Evolutionary conservation across 495 filamentous ascomycete genomes (phyloP).

Genomic region (Sabuloglossum arenarium): DNA sequence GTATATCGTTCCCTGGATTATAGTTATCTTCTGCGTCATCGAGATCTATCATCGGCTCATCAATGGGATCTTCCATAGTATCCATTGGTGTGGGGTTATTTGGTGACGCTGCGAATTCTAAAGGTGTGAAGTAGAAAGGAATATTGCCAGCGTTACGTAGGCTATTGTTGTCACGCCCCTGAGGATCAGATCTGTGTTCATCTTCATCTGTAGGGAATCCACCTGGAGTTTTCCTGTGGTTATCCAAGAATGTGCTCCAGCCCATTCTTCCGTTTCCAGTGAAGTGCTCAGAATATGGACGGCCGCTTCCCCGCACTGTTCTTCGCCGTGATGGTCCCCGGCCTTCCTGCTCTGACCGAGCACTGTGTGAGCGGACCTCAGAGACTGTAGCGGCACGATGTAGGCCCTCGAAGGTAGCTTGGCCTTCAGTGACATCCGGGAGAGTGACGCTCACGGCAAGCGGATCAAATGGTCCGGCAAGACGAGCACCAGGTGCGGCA

Average conservation of each 20-base stretch:
- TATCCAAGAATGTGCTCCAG: conserved; percentile 10
- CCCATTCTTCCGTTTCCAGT: conserved; percentile 15
- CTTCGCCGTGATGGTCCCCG: conserved; percentile 9
- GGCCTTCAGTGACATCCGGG: neutral
- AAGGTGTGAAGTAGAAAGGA: neutral
- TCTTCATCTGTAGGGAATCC: neutral
- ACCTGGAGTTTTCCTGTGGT: neutral
- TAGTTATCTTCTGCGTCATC: neutral
- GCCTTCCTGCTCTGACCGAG: neutral
- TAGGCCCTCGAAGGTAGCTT: neutral
- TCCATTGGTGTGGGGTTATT: neutral
- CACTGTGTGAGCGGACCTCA: neutral
- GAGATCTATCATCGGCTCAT: conserved; percentile 5
- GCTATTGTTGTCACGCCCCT: neutral
- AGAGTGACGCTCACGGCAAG: conserved; percentile 7
- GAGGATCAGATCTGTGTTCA: neutral
- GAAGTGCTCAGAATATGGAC: conserved; percentile 8
- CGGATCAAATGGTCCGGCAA: conserved; percentile 12
- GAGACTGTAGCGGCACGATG: neutral
- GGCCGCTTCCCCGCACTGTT: conserved; percentile 13
- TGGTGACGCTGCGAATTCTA: neutral
- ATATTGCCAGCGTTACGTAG: neutral
- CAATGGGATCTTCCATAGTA: neutral
- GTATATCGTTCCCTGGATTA: conserved; percentile 7
- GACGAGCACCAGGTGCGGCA: conserved; percentile 7